Evolutionary conservation across 306 rosid genomes (phyloP), one percentile per base, ranked within the genome.

Genomic region (Lotus japonicus): DNA sequence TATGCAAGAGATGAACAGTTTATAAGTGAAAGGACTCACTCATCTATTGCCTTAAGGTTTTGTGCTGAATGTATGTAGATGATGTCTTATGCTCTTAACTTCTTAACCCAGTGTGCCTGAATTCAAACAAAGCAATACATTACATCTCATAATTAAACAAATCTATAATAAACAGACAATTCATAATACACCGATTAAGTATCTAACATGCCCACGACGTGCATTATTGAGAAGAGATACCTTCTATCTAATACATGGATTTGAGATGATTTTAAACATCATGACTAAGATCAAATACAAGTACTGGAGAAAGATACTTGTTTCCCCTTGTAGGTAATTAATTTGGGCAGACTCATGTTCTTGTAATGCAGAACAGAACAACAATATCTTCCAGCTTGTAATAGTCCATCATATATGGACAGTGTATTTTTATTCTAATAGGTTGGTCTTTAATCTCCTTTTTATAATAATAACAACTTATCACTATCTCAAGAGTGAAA

Each of bases 201-300:
- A 65, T 65, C 31, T 48, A 36, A 36, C 6, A 28, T 75, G 43
- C 70, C 71, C 72, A 76, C 75, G 57, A 53, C 8, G 58, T 58
- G 38, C 71, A 60, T 60, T 52, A 76, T 68, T 54, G 53, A 52
- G 38, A 39, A 33, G 51, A 18, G 31, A 60, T 14, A 14, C 70
- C 6, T 50, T 26, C 50, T 18, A n/a, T n/a, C n/a, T n/a, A n/a
- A n/a, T n/a, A n/a, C n/a, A n/a, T n/a, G n/a, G n/a, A n/a, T 18
- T 45, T 18, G 42, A 53, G 12, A 16, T 33, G 11, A 35, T 19
- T 16, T 18, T 48, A 35, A 43, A 11, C 19, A 70, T 36, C 70
- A 46, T 4, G 9, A 13, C 9, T 0, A 44, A 15, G 45, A 63
- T 63, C 41, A 44, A 44, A 13, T n/a, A 15, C 26, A 26, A 57